phyloP scores from a whole-genome alignment of 2,329 filamentous ascomycete genomes.

The Colletotrichum costaricense region DNA sequence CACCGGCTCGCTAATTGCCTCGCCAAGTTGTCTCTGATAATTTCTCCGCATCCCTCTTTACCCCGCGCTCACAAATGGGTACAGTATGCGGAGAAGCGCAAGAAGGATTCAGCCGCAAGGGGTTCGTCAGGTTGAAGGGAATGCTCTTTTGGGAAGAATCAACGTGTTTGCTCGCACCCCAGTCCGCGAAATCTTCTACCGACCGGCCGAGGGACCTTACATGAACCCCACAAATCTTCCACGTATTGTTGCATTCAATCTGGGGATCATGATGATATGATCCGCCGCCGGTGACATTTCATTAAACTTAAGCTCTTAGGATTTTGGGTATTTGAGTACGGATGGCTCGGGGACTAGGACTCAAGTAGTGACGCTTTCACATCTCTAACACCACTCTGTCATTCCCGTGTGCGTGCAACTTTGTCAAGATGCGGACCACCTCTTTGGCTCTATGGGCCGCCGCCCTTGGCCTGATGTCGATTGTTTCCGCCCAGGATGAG shows the following conservation, averaged over 20 bases:
- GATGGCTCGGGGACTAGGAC: not conserved
- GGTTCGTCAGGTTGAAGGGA: not conserved
- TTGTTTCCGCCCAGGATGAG: not conserved
- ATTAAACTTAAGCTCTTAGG: not conserved
- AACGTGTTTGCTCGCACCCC: not conserved
- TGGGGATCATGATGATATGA: not conserved
- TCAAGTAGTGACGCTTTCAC: not conserved
- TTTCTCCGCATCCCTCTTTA: constrained; percentile 10
- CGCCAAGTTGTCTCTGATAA: not conserved
- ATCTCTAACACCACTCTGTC: not conserved
- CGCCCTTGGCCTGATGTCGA: constrained; percentile 5
- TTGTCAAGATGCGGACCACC: constrained; percentile 4
- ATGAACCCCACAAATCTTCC: constrained; percentile 29
- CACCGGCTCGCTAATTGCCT: not conserved
- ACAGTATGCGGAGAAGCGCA: not conserved
- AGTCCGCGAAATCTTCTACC: constrained; percentile 21
- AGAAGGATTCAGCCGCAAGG: constrained; percentile 13
- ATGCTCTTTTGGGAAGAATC: not conserved
- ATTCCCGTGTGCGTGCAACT: not conserved
- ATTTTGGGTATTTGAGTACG: constrained; percentile 4
- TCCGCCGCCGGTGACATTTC: not conserved
- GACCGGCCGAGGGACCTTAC: constrained; percentile 16
- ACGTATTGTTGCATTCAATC: constrained; percentile 22
- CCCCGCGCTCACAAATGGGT: not conserved
- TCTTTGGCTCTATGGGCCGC: constrained; percentile 1